phyloP scores from a whole-genome alignment of 148 eudicot species.

The Rhododendron molle region DNA sequence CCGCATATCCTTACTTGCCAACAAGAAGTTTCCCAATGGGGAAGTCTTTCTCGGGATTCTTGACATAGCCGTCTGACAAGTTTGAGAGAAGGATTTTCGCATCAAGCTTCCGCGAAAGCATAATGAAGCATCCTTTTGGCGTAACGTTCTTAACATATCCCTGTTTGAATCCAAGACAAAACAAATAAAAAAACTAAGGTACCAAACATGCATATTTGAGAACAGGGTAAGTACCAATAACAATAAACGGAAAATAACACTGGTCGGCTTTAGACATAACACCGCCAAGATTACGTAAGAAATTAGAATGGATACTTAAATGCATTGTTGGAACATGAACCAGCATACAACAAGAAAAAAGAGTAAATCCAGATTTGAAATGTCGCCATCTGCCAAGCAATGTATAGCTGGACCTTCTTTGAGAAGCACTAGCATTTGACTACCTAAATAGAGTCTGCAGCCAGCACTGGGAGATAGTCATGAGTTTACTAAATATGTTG shows the following conservation, averaged over 20 bases:
- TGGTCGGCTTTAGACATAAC: neutral
- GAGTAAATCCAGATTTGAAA: neutral
- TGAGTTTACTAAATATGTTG: neutral
- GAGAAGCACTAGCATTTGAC: neutral
- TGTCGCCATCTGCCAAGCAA: neutral
- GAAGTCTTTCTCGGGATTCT: constrained; percentile 72
- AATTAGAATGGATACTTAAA: neutral
- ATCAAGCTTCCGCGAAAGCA: constrained; percentile 77
- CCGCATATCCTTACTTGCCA: constrained; percentile 55
- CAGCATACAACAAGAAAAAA: neutral
- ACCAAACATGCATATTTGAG: neutral
- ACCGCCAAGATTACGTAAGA: neutral
- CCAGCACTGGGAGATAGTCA: neutral
- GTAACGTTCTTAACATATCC: constrained; percentile 87
- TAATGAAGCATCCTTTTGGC: constrained; percentile 77
- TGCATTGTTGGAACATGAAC: neutral
- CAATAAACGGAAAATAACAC: neutral
- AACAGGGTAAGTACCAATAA: neutral
- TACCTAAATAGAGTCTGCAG: neutral
- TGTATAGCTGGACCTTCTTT: neutral
- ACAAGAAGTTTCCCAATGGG: constrained; percentile 75
- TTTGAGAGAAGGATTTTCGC: constrained; percentile 70
- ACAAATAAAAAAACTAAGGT: neutral
- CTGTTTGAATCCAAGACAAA: constrained; percentile 16
- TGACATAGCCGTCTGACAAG: constrained; percentile 73